Evolutionary conservation across 352 stramenopile species (phyloP).

Genomic region (Aphanomyces astaci): DNA sequence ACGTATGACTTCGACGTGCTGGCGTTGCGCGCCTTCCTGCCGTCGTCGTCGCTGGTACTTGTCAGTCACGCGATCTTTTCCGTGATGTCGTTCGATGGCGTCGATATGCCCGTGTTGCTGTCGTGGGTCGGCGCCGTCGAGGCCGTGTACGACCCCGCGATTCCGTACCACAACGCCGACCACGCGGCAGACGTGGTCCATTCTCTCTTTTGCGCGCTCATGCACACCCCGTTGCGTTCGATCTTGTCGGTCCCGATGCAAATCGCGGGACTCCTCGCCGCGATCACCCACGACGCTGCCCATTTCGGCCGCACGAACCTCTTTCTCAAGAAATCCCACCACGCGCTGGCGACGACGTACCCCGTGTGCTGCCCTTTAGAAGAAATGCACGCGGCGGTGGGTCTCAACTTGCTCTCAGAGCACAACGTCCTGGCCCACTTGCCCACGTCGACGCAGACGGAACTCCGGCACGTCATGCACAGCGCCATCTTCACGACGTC

Average conservation of each 20-base stretch:
- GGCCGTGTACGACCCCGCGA: constrained; percentile 47
- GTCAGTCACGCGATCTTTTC: constrained; percentile 67
- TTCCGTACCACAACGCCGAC: constrained; percentile 78
- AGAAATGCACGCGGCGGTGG: constrained; percentile 61
- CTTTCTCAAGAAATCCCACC: constrained; percentile 65
- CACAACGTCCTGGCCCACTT: constrained; percentile 56
- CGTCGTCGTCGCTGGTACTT: constrained; percentile 51
- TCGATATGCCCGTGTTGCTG: constrained; percentile 47
- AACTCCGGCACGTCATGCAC: constrained; percentile 50
- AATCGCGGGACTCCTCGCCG: constrained; percentile 57
- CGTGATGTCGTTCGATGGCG: constrained; percentile 41
- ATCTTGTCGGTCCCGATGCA: constrained; percentile 59
- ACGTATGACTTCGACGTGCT: constrained; percentile 64
- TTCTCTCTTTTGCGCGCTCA: constrained; percentile 64
- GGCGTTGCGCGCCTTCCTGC: constrained; percentile 53
- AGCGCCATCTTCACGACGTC: constrained; percentile 66
- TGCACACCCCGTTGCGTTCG: constrained; percentile 40
- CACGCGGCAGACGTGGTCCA: constrained; percentile 75
- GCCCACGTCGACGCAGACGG: constrained; percentile 34
- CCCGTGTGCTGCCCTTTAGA: constrained; percentile 58
- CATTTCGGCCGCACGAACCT: constrained; percentile 73
- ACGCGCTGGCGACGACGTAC: constrained; percentile 56
- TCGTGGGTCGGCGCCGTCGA: constrained; percentile 56
- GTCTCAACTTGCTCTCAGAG: constrained; percentile 40
- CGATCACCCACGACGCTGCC: constrained; percentile 75